Evolutionary conservation across 768 basidiomycete species (phyloP), one percentile per base, ranked within the genome.

Genomic region (Tubosaeta sp.): DNA sequence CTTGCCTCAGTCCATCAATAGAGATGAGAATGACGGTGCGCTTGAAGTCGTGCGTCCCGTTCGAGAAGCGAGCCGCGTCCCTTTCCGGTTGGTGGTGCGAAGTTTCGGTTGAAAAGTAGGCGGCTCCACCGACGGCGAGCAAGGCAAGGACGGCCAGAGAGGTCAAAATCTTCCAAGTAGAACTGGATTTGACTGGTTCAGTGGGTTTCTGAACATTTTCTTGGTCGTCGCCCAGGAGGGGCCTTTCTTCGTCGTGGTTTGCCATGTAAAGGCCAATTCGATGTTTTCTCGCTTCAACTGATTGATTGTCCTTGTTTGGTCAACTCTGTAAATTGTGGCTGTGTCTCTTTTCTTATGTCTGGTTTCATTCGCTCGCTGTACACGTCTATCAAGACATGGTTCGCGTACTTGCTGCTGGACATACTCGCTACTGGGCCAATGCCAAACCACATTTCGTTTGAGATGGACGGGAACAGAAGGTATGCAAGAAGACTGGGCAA

Each of bases 381-480:
- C 45, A 13, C 54, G 6, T 52, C 54, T 35, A 44, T 67, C 44
- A 57, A 54, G 25, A 48, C 48, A 46, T 69, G 69, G 55, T 50
- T 69, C 6, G 27, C 48, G 17, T 72, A 78, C 51, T 64, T 82
- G 16, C 64, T 93, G 25, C 75, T 95, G 43, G 72, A 71, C 53
- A 70, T 93, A 17, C 79, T 99, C 42, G 74, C 86, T 0, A 76
- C 87, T 2, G 95, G 94, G 0, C 95, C 95, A 0, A 77, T 95
- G 9, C 97, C 97, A 0, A 70, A 74, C 39, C 97, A 99, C 73
- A 80, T 98, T 27, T 94, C 89, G 2, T 95, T 99, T 65, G 85
- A 95, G 26, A 95, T 99, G 93, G 97, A 99, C 64, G 97, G 97
- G 4, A 97, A 98, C 67, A 76, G 97, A 48, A 78, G 97, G 11